A percentile compares a stretch with the other conserved stretches of the same genome.
These are phyloP conservation scores for Echium plantagineum DNA, from an alignment of 257 asterid genomes.

Conservation along the genomic window DNA sequence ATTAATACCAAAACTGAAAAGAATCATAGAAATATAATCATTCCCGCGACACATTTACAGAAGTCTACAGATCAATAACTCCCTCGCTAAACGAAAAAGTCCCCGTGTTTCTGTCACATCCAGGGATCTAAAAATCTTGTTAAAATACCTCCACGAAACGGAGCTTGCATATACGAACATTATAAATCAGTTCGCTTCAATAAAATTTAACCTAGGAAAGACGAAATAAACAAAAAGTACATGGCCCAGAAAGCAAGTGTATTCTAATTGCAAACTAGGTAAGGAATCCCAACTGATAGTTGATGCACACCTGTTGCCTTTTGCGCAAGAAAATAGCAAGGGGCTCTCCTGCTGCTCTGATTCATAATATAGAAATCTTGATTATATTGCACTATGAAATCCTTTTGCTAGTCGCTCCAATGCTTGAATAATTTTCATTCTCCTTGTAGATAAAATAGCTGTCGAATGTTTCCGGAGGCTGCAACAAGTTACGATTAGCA, in stretches of 20 bases:
- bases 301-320: not conserved
- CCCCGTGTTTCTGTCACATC: too few species aligned
- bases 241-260: conserved; percentile 2
- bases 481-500: conserved; percentile 13
- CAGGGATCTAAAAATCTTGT: not conserved
- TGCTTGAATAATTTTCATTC: conserved; percentile 20
- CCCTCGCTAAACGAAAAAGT: too few species aligned
- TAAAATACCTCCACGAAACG: not conserved
- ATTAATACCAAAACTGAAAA: too few species aligned
- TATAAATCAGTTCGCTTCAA: conserved; percentile 4
- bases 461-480: conserved; percentile 92
- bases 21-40: too few species aligned
- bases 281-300: conserved; percentile 9
- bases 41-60: too few species aligned
- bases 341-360: conserved; percentile 8
- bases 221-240: not conserved
- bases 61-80: too few species aligned
- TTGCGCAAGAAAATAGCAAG: conserved; percentile 10
- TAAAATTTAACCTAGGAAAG: conserved; percentile 9
- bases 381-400: not conserved
- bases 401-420: conserved; percentile 2
- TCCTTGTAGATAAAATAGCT: conserved; percentile 80
- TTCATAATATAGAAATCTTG: conserved; percentile 6
- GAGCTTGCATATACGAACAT: conserved; percentile 3
- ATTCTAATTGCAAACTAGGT: conserved; percentile 17